Base-by-base conservation (phyloP, 768 basidiomycete genomes). In the Filobasidium wieringae region DNA sequence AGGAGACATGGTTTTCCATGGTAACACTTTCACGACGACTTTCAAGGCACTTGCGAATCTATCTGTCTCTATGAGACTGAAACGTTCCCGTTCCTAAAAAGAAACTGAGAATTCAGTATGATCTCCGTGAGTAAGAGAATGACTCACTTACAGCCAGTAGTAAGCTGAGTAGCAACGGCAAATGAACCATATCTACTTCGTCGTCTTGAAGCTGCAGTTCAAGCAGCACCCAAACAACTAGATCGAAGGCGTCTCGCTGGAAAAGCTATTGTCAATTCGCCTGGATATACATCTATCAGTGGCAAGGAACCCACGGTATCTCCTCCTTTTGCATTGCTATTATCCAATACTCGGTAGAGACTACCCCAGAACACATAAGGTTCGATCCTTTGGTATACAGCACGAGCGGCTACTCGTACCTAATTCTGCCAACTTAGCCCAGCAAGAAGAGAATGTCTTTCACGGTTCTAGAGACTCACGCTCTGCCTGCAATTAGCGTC, bases 291-390 rank as follows among this genome's bases (percentile, higher is more conserved):
- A 26, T 22, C 49, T 12, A 58, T 49, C 7, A 69, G 36, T 4
- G n/a, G 14, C 8, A 50, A 9, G 7, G 27, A 7, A 50, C 6
- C 5, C 8, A 12, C 12, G 27, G 47, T 12, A 7, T 8, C 8
- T 11, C 24, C 24, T 50, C 47, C 47, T 29, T 11, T 31, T 29
- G 8, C 24, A 7, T 31, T n/a, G 7, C 51, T 33, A 14, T 34
- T 36, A 15, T 57, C 41, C 24, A 75, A 52, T 2, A 66, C 58
- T 1, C 72, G 66, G 53, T 88, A 78, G 0, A 99, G 66, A 45
- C 83, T 80, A 64, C 82, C 85, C 93, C 93, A 99, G 4, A 90
- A 77, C 40, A 89, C 77, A 54, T 82, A 81, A 2, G 91, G 95
- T 60, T 99, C 95, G 15, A 72, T 59, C 7, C 66, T 66, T 72